Conservation (phyloP, 192 early-diverging fungal genomes). For the Rhizoclosmatium sp. region DNA sequence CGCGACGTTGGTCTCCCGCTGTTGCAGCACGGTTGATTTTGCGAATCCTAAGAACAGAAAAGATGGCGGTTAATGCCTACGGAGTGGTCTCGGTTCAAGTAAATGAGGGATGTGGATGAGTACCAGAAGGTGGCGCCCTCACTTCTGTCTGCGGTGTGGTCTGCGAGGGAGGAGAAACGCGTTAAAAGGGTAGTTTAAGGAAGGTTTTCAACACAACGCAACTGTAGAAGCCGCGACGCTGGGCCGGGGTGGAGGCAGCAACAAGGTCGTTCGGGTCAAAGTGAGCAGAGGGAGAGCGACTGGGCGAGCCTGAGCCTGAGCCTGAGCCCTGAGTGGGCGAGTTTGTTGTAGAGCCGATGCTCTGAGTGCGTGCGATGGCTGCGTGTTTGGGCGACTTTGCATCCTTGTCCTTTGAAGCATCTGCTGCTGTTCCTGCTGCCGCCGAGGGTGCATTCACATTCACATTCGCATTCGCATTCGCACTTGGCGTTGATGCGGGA, state of each 20-base stretch:
- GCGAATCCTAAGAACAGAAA: conserved; percentile 7
- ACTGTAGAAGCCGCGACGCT: conserved; percentile 32
- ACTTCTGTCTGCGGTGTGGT: conserved; percentile 23
- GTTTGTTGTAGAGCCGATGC: too few species aligned
- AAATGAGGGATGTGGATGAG: not conserved
- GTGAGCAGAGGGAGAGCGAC: not conserved
- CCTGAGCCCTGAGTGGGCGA: too few species aligned
- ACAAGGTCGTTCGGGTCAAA: conserved; percentile 23
- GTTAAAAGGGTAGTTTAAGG: not conserved
- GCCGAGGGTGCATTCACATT: too few species aligned
- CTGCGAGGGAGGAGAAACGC: not conserved
- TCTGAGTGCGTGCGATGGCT: too few species aligned
- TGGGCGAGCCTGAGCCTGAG: not conserved
- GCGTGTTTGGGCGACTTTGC: not conserved
- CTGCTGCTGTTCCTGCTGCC: too few species aligned
- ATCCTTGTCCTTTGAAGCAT: not conserved
- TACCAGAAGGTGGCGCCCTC: conserved; percentile 36
- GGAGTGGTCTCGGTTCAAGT: not conserved
- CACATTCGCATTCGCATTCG: too few species aligned
- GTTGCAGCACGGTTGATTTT: conserved; percentile 32
- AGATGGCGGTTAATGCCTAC: not conserved
- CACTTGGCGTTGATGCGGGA: too few species aligned
- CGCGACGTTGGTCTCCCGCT: not conserved
- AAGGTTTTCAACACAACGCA: not conserved
- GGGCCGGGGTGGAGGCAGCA: not conserved